These are phyloP conservation scores for Eucalyptus lansdowneana DNA, from an alignment of 345 rosid species.

Conservation along the genomic window DNA sequence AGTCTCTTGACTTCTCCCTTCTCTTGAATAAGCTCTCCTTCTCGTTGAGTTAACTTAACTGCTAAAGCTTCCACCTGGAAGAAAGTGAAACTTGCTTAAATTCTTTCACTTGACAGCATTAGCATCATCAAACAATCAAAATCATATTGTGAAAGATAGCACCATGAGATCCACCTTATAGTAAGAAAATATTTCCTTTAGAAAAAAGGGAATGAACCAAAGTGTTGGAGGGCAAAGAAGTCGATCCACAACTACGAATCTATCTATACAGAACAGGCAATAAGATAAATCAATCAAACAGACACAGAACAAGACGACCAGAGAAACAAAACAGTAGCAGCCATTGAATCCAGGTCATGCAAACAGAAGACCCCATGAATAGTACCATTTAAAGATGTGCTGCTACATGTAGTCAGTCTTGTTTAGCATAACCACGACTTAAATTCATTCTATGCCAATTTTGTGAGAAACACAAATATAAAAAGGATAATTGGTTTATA, in stretches of 20 bases:
- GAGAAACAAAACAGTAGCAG: not conserved
- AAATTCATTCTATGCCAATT: not conserved
- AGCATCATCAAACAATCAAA: not conserved
- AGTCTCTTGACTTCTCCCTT: conserved; percentile 95
- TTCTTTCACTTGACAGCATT: not conserved
- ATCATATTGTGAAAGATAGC: not conserved
- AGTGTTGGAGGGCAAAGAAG: not conserved
- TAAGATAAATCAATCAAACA: not conserved
- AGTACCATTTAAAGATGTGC: not conserved
- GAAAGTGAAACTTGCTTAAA: not conserved
- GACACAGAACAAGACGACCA: not conserved
- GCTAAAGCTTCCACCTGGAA: conserved; percentile 94
- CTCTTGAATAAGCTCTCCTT: conserved; percentile 90
- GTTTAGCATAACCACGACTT: not conserved
- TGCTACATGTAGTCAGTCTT: not conserved
- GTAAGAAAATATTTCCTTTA: not conserved
- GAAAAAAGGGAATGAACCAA: not conserved
- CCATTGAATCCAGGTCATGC: not conserved
- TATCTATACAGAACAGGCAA: not conserved
- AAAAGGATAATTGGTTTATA: not conserved
- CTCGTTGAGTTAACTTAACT: conserved; percentile 89
- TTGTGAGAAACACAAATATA: not conserved
- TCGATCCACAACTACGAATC: not conserved
- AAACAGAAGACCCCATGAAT: not conserved
- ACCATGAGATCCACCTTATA: not conserved